Base-by-base conservation (phyloP, 768 basidiomycete genomes). In the Hydnum rufescens region DNA sequence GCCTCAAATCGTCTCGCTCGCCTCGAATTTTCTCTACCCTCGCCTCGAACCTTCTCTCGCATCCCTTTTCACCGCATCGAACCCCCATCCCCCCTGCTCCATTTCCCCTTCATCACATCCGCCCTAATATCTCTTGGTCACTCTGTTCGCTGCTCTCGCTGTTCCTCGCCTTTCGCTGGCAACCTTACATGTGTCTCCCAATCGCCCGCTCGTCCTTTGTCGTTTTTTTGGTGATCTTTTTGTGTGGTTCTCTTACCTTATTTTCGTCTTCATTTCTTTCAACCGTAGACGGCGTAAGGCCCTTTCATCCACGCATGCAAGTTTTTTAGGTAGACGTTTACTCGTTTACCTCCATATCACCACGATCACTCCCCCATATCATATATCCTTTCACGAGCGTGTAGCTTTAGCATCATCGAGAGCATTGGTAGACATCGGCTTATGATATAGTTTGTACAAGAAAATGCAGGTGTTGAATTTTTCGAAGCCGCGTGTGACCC, bases 181-280 rank as follows among this genome's bases (percentile, higher is more conserved):
- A n/a, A n/a, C n/a, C n/a, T n/a, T n/a, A n/a, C n/a, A n/a, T n/a
- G n/a, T n/a, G n/a, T n/a, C n/a, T n/a, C n/a, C n/a, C n/a, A n/a
- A n/a, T n/a, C n/a, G n/a, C n/a, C n/a, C n/a, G n/a, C n/a, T n/a
- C n/a, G n/a, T n/a, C 36, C 36, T 22, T 39, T 22, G 13, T 13
- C 36, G 36, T 13, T 22, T 13, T 13, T 13, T 13, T 39, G 36
- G 36, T 39, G 22, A 13, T 39, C 36, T 39, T n/a, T n/a, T 39
- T 39, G 36, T 47, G 29, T 16, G 28, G 34, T 56, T 46, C 32
- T 54, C 31, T 55, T 48, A 25, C 26, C 25, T 39, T 46, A 29
- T 30, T 55, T 47, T 31, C 34, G 3, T n/a, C 25, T 28, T 48
- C 39, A 23, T 52, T 8, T 52, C n/a, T 6, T 52, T 8, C 51